phyloP scores from a whole-genome alignment of 2,329 filamentous ascomycete species.

The Colletotrichum spaethianum region DNA sequence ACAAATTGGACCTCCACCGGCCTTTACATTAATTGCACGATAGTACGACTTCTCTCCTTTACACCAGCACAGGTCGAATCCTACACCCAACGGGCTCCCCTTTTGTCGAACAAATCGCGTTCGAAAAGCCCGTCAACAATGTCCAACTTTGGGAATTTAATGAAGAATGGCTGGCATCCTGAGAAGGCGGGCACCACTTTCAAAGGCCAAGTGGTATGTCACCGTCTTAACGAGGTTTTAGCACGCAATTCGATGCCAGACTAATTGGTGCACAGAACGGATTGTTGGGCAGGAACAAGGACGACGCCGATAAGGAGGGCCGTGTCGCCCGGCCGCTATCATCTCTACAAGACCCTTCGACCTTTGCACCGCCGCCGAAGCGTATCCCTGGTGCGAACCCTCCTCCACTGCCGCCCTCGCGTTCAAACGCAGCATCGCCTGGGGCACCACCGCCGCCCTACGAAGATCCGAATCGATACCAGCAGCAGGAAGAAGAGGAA shows the following conservation, averaged over 20 bases:
- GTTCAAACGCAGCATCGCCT: constrained; percentile 56
- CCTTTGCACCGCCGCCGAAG: constrained; percentile 87
- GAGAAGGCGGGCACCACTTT: constrained; percentile 60
- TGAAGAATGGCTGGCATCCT: constrained; percentile 68
- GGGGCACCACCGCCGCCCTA: constrained; percentile 39
- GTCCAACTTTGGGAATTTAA: constrained; percentile 62
- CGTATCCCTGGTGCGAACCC: constrained; percentile 55
- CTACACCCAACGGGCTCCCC: constrained; percentile 1
- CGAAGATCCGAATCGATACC: constrained; percentile 40
- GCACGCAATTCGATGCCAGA: constrained; percentile 15
- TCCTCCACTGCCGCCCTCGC: constrained; percentile 39
- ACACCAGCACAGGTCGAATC: constrained; percentile 6
- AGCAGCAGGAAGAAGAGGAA: constrained; percentile 51
- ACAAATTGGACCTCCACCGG: constrained; percentile 30
- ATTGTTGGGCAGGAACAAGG: constrained; percentile 59
- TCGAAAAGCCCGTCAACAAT: constrained; percentile 47
- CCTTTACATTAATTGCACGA: constrained; percentile 33
- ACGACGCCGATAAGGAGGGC: constrained; percentile 47
- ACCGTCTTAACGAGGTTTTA: background rate
- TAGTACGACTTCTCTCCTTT: constrained; percentile 22
- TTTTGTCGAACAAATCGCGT: background rate
- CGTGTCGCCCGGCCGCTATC: constrained; percentile 73
- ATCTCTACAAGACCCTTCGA: constrained; percentile 80
- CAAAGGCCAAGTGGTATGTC: constrained; percentile 63
- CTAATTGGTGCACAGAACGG: constrained; percentile 57